Percentiles rank a stretch among this genome's conserved stretches.
Evolutionary conservation across 176 grass and related monocot genomes (phyloP).

Genomic region (Avena eriantha): DNA sequence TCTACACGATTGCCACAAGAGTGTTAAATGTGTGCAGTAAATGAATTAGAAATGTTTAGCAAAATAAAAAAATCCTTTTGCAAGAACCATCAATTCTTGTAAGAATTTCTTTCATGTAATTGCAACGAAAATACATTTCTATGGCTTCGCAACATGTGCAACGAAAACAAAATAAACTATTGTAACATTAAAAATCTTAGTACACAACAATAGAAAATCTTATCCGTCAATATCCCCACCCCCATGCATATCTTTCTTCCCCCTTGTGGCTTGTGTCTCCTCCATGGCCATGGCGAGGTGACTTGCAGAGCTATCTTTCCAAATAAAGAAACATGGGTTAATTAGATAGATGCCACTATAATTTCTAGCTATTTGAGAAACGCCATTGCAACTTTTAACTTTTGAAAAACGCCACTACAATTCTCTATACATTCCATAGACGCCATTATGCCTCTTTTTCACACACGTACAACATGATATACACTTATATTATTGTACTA

Average conservation of each 20-base stretch:
- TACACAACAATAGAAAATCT: neutral
- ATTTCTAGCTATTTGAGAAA: no score
- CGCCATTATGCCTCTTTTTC: no score
- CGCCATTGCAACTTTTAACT: no score
- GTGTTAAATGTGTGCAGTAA: neutral
- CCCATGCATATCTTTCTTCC: neutral
- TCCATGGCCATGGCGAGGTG: neutral
- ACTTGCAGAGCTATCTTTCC: neutral
- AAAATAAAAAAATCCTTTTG: neutral
- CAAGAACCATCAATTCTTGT: neutral
- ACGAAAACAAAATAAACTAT: neutral
- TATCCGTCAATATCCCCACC: neutral
- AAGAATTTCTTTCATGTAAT: neutral
- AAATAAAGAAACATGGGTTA: neutral
- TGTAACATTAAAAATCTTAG: neutral
- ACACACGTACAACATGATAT: no score
- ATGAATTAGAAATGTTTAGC: neutral
- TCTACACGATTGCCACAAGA: neutral
- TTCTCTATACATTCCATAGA: no score
- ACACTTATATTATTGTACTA: no score
- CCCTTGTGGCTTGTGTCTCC: neutral
- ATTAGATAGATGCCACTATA: no score
- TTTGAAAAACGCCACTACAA: no score
- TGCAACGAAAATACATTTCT: neutral
- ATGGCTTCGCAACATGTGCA: neutral